Evolutionary conservation across 352 stramenopile species (phyloP), one percentile per base, ranked within the genome.

Genomic region (Pythium brachiatum): DNA sequence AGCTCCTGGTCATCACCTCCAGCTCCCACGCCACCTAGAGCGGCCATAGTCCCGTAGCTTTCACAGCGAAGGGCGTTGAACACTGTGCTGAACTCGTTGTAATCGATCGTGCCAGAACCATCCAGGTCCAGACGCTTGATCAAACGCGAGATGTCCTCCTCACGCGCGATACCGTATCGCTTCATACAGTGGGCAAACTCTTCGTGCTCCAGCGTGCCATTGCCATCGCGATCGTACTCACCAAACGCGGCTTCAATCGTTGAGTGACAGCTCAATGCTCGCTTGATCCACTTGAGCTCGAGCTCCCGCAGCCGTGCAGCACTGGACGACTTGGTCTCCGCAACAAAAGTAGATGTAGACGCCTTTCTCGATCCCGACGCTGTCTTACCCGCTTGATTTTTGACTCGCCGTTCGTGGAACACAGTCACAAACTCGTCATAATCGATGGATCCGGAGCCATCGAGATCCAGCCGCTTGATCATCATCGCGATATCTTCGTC

Each of bases 151-250:
- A 91, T 89, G 59, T 89, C 82, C 4, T 76, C 69, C 9, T 79
- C 68, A 12, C 70, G 75, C 3, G 69, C 67, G 46, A 91, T 89
- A 1, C 82, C 82, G 50, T 89, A 89, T 13, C 80, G 75, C 57
- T 83, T 89, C 82, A 91, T 89, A 62, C 85, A 83, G 44, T 75
- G 65, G 6, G 56, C 32, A 36, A 91, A 91, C 60, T 87, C 80
- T 7, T 88, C 67, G 59, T 86, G 68, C 50, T 91, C 80, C 1
- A 91, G 55, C 38, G 70, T 63, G 2, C 72, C 73, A 18, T 71
- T 89, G 11, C 66, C 71, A 47, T 89, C 75, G 8, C 67, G 50
- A 29, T 89, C 82, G 41, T 90, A 90, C 57, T 90, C 79, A 23
- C 66, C 72, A 61, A 90, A 90, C 0, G 81, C 81, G 0, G 72